Base-by-base conservation (phyloP, 176 grass and related monocot genomes). In the Hyparrhenia diplandra region DNA sequence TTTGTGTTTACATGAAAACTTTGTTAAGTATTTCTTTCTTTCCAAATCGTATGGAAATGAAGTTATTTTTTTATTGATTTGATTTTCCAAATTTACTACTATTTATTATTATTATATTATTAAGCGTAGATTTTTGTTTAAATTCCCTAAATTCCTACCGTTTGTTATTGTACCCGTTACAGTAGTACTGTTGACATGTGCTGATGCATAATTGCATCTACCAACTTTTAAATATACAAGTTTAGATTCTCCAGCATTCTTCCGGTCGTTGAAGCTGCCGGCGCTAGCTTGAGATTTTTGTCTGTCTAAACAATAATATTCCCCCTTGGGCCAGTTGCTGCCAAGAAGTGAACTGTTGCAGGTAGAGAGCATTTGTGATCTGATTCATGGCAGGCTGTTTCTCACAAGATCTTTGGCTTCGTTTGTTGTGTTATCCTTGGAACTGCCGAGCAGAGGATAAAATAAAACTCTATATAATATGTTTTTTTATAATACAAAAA, bases 211-310 rank as follows among this genome's bases (percentile, higher is more conserved):
- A 89, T 85, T 82, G 65, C 71, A 18, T 59, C 21, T 27, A 78
- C 64, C 76, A 52, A 20, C 47, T 71, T 55, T 8, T 85, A 29
- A 24, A 57, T 8, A 64, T 32, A 81, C 17, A 77, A 72, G 45
- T 45, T 77, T 72, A 76, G 45, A 71, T 82, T 72, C 78, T 72
- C n/a, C 65, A 47, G 59, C 57, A 85, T 73, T 82, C 58, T 71
- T 77, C 57, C 35, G n/a, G 43, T 13, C 75, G 78, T 55, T 70
- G 28, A 71, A 71, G 71, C n/a, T n/a, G 64, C 52, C 34, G 62
- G 71, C 70, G 63, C 31, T 42, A 6, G 13, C 24, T 42, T 10
- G 13, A 2, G 64, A 29, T n/a, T 81, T 76, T 85, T 71, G 20
- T 83, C 73, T 13, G 17, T 42, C 27, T 28, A 35, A 64, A n/a